phyloP scores from a whole-genome alignment of 192 early-diverging fungal species.

The Backusella psychrophila region DNA sequence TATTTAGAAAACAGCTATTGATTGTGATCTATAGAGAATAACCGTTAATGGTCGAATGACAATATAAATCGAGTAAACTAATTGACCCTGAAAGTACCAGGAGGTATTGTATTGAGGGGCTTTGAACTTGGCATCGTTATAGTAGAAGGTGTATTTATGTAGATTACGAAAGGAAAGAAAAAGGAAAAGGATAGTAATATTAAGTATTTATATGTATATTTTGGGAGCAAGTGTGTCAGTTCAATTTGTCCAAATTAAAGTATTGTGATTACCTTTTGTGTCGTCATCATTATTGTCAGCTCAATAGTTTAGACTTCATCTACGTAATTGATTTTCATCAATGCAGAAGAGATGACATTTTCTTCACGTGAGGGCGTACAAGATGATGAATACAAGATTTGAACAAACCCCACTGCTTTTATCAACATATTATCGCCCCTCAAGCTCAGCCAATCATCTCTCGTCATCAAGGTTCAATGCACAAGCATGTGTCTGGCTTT shows the following conservation, averaged over 20 bases:
- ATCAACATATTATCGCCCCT: too few relatives aligned
- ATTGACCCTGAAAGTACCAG: neutral
- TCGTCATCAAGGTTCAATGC: neutral
- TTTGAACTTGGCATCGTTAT: neutral
- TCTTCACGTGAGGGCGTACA: neutral
- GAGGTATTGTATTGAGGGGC: neutral
- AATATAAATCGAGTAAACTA: neutral
- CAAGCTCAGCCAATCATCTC: neutral
- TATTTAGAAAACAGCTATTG: neutral
- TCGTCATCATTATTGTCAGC: neutral
- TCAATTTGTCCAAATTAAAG: neutral
- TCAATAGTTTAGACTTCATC: neutral
- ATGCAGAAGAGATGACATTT: neutral
- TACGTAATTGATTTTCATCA: conserved; percentile 6
- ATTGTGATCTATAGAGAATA: neutral
- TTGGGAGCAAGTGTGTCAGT: neutral
- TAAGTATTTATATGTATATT: too few relatives aligned
- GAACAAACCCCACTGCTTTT: neutral
- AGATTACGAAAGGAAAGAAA: neutral
- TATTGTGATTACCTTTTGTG: neutral
- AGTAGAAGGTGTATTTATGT: neutral
- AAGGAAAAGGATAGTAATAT: too few relatives aligned
- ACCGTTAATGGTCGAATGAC: neutral
- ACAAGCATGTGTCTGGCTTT: too few relatives aligned
- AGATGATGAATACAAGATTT: neutral